Conservation (phyloP, 2,329 filamentous ascomycete genomes). For the Zopfia rhizophila region DNA sequence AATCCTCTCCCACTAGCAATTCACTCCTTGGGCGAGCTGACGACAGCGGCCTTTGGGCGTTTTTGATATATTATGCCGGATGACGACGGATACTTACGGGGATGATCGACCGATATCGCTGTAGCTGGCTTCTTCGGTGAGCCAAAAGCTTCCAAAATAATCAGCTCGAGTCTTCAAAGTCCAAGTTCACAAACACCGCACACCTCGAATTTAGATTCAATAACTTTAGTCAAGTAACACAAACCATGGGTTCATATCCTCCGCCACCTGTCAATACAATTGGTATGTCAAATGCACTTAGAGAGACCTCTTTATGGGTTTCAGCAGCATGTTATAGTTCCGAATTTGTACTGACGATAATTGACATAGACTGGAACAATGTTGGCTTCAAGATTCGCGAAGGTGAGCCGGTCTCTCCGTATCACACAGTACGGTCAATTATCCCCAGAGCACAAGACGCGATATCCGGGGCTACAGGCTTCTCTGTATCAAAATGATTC, state of each 20-base stretch:
- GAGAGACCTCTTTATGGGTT: not conserved
- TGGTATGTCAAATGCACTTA: slow-evolving; percentile 54
- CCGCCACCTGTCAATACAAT: slow-evolving; percentile 82
- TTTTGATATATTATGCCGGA: slow-evolving; percentile 36
- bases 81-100: slow-evolving; percentile 39
- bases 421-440: too few species aligned
- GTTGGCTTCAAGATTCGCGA: slow-evolving; percentile 93
- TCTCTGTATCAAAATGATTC: too few species aligned
- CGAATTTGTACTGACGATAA: slow-evolving; percentile 10
- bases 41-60: slow-evolving; percentile 10
- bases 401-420: slow-evolving; percentile 62
- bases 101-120: slow-evolving; percentile 45
- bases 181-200: too few species aligned
- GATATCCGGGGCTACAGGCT: too few species aligned
- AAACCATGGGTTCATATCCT: slow-evolving; percentile 60
- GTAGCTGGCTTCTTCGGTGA: too few species aligned
- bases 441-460: not conserved
- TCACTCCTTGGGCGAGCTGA: too few species aligned
- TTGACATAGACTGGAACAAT: slow-evolving; percentile 80
- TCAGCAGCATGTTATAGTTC: not conserved
- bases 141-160: slow-evolving; percentile 28
- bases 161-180: slow-evolving; percentile 18
- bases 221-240: too few species aligned
- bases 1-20: too few species aligned
- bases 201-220: too few species aligned